Evolutionary conservation across 2,329 filamentous ascomycete species (phyloP).

Genomic region (Botryotinia calthae): DNA sequence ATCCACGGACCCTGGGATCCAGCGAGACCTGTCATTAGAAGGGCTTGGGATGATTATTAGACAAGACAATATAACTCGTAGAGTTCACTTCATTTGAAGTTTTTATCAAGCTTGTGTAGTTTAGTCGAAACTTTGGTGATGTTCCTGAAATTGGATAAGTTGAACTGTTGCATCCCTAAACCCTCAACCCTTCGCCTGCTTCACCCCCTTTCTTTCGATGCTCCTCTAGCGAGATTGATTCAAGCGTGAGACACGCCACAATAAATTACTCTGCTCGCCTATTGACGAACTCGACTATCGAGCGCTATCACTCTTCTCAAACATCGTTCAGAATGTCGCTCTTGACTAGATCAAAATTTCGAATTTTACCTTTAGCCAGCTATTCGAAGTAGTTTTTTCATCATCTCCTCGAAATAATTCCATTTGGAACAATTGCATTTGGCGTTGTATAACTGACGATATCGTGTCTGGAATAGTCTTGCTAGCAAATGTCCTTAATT

Average conservation of each 20-base stretch:
- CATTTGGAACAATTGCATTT: neutral
- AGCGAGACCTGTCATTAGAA: conserved; percentile 78
- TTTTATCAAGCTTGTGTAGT: neutral
- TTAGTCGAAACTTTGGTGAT: neutral
- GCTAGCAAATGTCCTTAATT: neutral
- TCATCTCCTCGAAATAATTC: neutral
- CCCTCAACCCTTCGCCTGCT: neutral
- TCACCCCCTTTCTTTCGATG: neutral
- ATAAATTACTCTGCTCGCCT: neutral
- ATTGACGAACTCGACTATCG: neutral
- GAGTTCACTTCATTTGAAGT: neutral
- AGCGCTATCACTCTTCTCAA: neutral
- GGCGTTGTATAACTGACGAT: neutral
- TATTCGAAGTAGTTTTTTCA: neutral
- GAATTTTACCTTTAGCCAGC: neutral
- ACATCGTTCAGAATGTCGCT: neutral
- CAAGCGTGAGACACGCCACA: neutral
- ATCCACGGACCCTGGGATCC: conserved; percentile 98
- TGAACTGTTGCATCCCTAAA: neutral
- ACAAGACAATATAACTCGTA: too few relatives aligned
- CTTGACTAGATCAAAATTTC: neutral
- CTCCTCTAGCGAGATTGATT: neutral
- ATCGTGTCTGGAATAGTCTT: neutral
- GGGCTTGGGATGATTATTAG: conserved; percentile 20
- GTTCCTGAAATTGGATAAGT: neutral